Percentiles rank a stretch among this genome's conserved stretches.
Evolutionary conservation across 2,329 filamentous ascomycete genomes (phyloP).

Genomic region (Aspergillus novofumigatus): DNA sequence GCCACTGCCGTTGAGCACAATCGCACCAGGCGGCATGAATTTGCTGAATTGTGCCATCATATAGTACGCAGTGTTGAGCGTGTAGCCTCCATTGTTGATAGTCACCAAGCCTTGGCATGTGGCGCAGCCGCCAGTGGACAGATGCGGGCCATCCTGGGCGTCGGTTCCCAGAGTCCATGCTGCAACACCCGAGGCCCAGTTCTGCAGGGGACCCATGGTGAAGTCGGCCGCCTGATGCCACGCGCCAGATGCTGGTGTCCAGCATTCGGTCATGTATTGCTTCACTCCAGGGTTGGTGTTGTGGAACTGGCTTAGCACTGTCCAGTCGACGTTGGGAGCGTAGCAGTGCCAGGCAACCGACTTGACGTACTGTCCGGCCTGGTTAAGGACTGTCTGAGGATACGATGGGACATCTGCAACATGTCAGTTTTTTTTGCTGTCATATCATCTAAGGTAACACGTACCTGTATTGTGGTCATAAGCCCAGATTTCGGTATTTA

Average conservation of each 20-base stretch:
- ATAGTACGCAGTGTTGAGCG: conserved; percentile 49
- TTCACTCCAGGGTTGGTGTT: conserved; percentile 26
- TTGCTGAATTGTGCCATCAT: conserved; percentile 52
- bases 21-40: conserved; percentile 46
- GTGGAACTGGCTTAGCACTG: conserved; percentile 34
- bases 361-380: conserved; percentile 25
- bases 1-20: conserved; percentile 41
- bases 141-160: conserved; percentile 23
- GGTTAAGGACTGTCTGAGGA: conserved; percentile 30
- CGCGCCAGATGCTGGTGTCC: conserved; percentile 22
- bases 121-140: conserved; percentile 24
- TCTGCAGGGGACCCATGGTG: conserved; percentile 28
- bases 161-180: conserved; percentile 31
- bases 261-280: conserved; percentile 42
- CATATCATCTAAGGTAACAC: not conserved
- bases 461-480: conserved; percentile 38
- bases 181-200: conserved; percentile 26
- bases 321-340: conserved; percentile 30
- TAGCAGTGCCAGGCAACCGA: conserved; percentile 41
- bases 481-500: conserved; percentile 28
- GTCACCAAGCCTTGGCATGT: conserved; percentile 26
- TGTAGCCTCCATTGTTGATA: conserved; percentile 39
- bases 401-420: conserved; percentile 28
- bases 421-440: not conserved
- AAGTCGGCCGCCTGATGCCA: conserved; percentile 26